These are phyloP conservation scores for Penicillium janthinellum DNA, from an alignment of 2,329 filamentous ascomycete species.

Conservation along the genomic window DNA sequence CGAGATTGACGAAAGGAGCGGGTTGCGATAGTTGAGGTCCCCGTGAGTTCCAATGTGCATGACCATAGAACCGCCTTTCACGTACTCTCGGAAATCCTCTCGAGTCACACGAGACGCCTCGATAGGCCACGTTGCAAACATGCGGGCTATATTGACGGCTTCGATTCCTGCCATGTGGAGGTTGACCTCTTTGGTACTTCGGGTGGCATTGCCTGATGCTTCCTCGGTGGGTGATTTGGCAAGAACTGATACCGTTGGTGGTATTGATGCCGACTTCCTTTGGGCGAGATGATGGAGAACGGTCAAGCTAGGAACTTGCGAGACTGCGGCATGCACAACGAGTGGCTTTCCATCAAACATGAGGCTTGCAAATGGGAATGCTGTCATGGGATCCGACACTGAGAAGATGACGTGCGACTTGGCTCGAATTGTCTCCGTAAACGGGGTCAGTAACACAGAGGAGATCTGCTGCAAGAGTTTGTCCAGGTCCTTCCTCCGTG, in stretches of 20 bases:
- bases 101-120: conserved; percentile 28
- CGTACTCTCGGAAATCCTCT: conserved; percentile 23
- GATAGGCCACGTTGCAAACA: conserved; percentile 30
- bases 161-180: conserved; percentile 31
- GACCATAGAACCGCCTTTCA: conserved; percentile 24
- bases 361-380: conserved; percentile 27
- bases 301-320: conserved; percentile 28
- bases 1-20: conserved; percentile 30
- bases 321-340: conserved; percentile 24
- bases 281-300: conserved; percentile 26
- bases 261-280: conserved; percentile 15
- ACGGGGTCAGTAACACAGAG: conserved; percentile 19
- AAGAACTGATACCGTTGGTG: conserved; percentile 27
- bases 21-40: conserved; percentile 22
- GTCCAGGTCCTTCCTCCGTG: conserved; percentile 14
- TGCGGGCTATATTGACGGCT: conserved; percentile 28
- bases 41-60: conserved; percentile 31
- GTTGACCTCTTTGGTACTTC: conserved; percentile 18
- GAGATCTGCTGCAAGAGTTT: conserved; percentile 20
- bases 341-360: conserved; percentile 23
- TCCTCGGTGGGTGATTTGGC: conserved; percentile 22
- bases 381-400: conserved; percentile 26
- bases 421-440: conserved; percentile 18
- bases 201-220: neutral
- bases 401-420: conserved; percentile 30